Percentiles rank a stretch among this genome's conserved stretches.
These are phyloP conservation scores for Talaromyces sp. DNA, from an alignment of 2,329 filamentous ascomycete genomes.

Conservation along the genomic window DNA sequence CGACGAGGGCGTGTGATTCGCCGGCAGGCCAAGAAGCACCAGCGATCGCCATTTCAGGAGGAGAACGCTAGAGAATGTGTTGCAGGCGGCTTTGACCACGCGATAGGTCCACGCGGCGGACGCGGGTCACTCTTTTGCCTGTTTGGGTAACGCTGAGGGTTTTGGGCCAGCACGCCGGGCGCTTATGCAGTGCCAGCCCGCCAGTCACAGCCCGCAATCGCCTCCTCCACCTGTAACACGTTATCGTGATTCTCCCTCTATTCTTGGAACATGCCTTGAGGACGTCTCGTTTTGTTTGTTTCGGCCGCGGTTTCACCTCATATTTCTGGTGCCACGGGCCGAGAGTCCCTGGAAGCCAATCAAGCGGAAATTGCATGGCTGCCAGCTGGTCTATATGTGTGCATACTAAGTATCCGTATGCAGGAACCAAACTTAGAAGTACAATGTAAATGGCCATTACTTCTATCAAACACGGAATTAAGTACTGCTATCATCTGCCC, in stretches of 20 bases:
- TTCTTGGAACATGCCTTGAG: neutral
- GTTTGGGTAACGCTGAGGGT: neutral
- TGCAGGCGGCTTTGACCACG: neutral
- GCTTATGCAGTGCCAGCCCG: constrained; percentile 6
- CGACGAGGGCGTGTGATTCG: constrained; percentile 7
- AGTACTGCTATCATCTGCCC: constrained; percentile 14
- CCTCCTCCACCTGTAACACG: neutral
- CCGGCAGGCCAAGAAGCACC: neutral
- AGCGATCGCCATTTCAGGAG: constrained; percentile 3
- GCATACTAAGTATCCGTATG: neutral
- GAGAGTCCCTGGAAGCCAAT: neutral
- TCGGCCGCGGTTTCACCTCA: neutral
- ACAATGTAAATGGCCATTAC: neutral
- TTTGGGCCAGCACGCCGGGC: constrained; percentile 1
- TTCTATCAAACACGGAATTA: neutral
- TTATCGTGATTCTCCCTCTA: neutral
- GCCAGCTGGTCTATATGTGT: neutral
- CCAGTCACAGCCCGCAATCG: constrained; percentile 5
- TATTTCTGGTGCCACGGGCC: neutral
- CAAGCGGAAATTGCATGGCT: neutral
- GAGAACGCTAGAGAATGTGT: constrained; percentile 5
- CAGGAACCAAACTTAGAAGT: neutral
- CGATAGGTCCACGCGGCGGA: constrained; percentile 5
- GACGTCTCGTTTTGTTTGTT: neutral
- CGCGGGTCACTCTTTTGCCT: neutral